Base-by-base conservation (phyloP, 805 yeast genomes). In the Spathaspora arborariae region DNA sequence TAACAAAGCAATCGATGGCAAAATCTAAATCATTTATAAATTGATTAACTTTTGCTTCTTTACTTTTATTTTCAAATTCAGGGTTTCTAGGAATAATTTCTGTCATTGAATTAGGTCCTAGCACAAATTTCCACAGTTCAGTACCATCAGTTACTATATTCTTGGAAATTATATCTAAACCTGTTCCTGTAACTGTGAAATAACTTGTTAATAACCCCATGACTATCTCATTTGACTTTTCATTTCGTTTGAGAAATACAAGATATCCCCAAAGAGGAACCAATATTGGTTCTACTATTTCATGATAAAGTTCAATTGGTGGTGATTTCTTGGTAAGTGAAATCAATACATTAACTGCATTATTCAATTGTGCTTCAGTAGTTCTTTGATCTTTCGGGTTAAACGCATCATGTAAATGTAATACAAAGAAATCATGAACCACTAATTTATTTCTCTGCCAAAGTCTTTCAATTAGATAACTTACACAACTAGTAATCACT, bases 341-440 rank as follows among this genome's bases (percentile, higher is more conserved):
- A 0, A 85, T 61, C n/a, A 84, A 53, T 0, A 84, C 88, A 59
- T 85, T 85, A 19, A 86, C 68, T 4, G 72, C 68, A 59, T 85
- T 82, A 54, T 85, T 84, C 16, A 86, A 59, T 3, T 74, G 72
- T 16, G 71, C 68, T 42, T 79, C 85, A 5, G 67, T 45, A 0
- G 75, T 72, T 1, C 77, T 53, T 15, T 20, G 7, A 6, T 19
- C 20, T 7, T 24, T 27, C 0, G 84, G 84, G 48, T 60, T 55
- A 34, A 82, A 63, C 0, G 59, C 62, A 0, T 48, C 38, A 81
- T 85, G 79, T 1, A 85, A 59, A 44, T 56, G 67, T 20, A 64
- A 65, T 48, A 84, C 75, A 2, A 87, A 57, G 55, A 86, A 86
- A 60, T 87, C 91, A 19, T 59, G 62, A 0, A 77, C 73, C 27